Evolutionary conservation across 148 eudicot species (phyloP).

Genomic region (Silene conica): DNA sequence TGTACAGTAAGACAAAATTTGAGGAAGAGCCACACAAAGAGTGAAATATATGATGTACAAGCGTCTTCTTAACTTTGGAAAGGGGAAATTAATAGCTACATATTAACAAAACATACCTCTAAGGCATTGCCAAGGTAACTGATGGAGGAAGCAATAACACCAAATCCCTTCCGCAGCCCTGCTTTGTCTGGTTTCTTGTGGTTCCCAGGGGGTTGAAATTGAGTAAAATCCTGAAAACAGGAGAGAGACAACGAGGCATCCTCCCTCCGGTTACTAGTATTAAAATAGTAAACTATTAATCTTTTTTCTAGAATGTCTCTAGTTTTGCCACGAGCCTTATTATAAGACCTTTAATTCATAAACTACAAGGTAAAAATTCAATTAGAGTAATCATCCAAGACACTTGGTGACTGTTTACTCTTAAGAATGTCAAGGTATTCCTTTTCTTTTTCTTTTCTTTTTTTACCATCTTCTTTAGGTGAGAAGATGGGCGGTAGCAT

Average conservation of each 20-base stretch:
- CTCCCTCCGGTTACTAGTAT: not conserved
- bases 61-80: not conserved
- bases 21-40: not conserved
- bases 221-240: constrained; percentile 35
- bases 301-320: not conserved
- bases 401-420: not conserved
- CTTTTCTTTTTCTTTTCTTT: not conserved
- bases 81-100: not conserved
- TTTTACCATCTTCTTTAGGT: not conserved
- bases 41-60: not conserved
- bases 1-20: not conserved
- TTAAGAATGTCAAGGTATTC: not conserved
- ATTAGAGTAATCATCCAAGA: not conserved
- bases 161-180: constrained; percentile 59
- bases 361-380: not conserved
- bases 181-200: constrained; percentile 46
- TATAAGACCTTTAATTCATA: not conserved
- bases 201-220: constrained; percentile 30
- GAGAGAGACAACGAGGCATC: not conserved
- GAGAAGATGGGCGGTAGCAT: not conserved
- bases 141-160: constrained; percentile 59
- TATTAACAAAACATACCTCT: constrained; percentile 45
- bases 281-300: not conserved
- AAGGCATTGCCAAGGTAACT: constrained; percentile 72
- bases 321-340: not conserved